Evolutionary conservation across 2,329 filamentous ascomycete genomes (phyloP), one percentile per base, ranked within the genome.

Genomic region (Pseudogymnoascus sp.): DNA sequence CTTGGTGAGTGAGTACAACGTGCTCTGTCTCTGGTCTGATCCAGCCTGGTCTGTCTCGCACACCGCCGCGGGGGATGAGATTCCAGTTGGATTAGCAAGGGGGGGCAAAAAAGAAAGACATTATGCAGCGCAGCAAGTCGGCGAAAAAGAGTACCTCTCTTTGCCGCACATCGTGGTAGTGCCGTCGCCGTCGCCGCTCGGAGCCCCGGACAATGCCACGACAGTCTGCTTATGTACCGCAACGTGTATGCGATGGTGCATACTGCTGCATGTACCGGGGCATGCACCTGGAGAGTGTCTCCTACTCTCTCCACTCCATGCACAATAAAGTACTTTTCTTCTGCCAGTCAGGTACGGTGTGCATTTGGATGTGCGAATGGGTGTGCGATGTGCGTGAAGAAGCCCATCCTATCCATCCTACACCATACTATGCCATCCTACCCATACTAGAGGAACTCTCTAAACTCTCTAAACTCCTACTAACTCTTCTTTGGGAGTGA

Each of bases 331-430:
- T 28, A 44, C 19, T 26, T 26, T 26, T 15, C 19, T 33, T 47
- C 42, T 47, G 42, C 42, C 42, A 47, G 42, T 47, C 42, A 47
- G 42, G 42, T 47, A 47, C 42, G 42, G 42, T 47, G 42, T 47
- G 21, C 42, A 13, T 15, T 15, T 47, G 13, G 42, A 8, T 47
- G 21, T 47, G 21, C 11, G 42, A 13, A 19, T 47, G 6, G 42
- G 6, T 47, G 21, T 47, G 21, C 4, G 42, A 23, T 44, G 40
- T 19, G 40, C 19, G 10, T 13, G 40, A 44, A 21, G 19, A 33
- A 3, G 31, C 31, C 31, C 31, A 8, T 11, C 9, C 28, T 9
- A 8, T 9, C 8, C 8, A 31, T 9, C 6, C 28, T 31, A 17
- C 21, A 17, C 38, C 38, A 42, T 42, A 21, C 17, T 44, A n/a